A percentile compares a stretch with the other conserved stretches of the same genome.
Conservation (phyloP, 495 filamentous ascomycete species). For the Penicillium verhagenii region DNA sequence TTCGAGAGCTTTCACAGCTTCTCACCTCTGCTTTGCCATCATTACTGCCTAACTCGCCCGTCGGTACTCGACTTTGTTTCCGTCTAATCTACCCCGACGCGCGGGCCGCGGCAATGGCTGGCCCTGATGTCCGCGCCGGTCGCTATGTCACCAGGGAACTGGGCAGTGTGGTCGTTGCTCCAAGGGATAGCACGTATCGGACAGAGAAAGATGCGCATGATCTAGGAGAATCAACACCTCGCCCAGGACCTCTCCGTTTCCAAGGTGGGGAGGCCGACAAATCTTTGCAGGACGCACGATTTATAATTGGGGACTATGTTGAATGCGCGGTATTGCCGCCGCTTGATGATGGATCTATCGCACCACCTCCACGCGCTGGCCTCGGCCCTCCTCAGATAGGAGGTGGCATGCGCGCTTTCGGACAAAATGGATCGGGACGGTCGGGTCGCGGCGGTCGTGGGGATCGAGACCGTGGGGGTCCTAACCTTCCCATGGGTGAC, state of each 20-base stretch:
- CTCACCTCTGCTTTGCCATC: constrained; percentile 63
- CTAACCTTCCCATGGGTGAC: constrained; percentile 34
- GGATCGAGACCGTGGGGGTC: constrained; percentile 25
- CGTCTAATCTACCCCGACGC: constrained; percentile 85
- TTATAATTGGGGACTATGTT: constrained; percentile 88
- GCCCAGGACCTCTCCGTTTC: constrained; percentile 27
- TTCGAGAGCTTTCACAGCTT: constrained; percentile 78
- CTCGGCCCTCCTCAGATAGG: constrained; percentile 23
- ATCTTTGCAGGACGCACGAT: constrained; percentile 70
- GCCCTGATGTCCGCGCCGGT: constrained; percentile 44
- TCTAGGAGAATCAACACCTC: constrained; percentile 23
- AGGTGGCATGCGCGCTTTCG: constrained; percentile 47
- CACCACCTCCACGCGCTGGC: constrained; percentile 43
- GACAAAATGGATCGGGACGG: constrained; percentile 46
- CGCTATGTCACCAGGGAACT: constrained; percentile 74
- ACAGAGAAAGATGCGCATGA: constrained; percentile 53
- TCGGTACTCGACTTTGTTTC: constrained; percentile 82
- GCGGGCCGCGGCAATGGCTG: constrained; percentile 45
- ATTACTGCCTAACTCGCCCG: constrained; percentile 69
- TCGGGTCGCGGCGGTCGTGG: constrained; percentile 31
- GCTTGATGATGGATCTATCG: constrained; percentile 69
- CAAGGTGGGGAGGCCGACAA: constrained; percentile 63
- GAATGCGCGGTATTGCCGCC: constrained; percentile 78
- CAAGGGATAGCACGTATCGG: constrained; percentile 27
- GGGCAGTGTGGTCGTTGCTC: constrained; percentile 73